A percentile compares a stretch with the other conserved stretches of the same genome.
These are phyloP conservation scores for Pogostemon cablin DNA, from an alignment of 257 asterid species.

Conservation along the genomic window DNA sequence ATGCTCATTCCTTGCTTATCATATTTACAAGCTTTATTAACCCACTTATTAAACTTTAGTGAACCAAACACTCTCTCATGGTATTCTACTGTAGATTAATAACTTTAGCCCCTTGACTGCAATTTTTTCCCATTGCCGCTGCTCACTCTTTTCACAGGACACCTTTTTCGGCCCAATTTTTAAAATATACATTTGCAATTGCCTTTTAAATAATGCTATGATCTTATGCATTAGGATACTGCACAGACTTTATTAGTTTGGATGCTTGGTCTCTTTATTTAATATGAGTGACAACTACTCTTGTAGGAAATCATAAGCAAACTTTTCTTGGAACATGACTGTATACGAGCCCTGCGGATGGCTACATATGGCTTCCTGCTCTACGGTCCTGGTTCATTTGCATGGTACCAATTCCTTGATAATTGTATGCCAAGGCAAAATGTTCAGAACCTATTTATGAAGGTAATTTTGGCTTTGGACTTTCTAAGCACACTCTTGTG, in stretches of 20 bases:
- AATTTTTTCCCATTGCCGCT: neutral
- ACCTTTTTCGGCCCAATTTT: neutral
- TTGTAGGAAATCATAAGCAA: conserved; percentile 53
- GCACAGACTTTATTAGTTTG: neutral
- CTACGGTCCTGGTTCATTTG: conserved; percentile 91
- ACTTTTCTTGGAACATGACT: conserved; percentile 69
- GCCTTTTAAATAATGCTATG: neutral
- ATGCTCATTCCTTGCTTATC: too few relatives aligned
- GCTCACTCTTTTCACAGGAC: neutral
- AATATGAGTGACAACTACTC: conserved; percentile 12
- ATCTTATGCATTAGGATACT: neutral
- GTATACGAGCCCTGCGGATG: conserved; percentile 85
- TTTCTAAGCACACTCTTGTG: neutral
- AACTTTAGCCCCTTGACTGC: neutral
- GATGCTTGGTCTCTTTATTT: conserved; percentile 7
- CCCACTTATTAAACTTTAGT: too few relatives aligned
- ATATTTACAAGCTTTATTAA: too few relatives aligned
- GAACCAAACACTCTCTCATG: too few relatives aligned
- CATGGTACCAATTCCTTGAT: conserved; percentile 89
- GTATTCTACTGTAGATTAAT: neutral
- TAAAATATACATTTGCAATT: neutral
- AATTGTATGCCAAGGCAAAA: conserved; percentile 72
- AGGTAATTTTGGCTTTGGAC: conserved; percentile 45
- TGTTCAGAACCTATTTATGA: conserved; percentile 56
- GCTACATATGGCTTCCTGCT: conserved; percentile 80